Percentiles rank a stretch among this genome's conserved stretches.
These are phyloP conservation scores for Phytophthora kernoviae DNA, from an alignment of 352 stramenopile genomes.

Conservation along the genomic window DNA sequence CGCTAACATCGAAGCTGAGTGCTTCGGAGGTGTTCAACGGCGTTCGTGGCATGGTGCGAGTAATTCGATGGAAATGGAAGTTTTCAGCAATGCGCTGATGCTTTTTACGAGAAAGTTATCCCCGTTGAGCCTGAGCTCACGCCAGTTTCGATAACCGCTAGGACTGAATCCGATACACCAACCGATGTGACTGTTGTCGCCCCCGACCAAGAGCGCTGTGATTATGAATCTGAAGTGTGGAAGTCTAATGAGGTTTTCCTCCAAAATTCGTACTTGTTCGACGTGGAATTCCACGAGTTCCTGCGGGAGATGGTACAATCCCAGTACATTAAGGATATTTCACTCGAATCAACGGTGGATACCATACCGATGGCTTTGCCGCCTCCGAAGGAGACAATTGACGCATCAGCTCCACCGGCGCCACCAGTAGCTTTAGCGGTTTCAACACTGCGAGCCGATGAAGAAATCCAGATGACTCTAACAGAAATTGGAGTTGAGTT, in stretches of 20 bases:
- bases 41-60: slow-evolving; percentile 94
- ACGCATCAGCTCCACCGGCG: slow-evolving; percentile 20
- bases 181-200: slow-evolving; percentile 20
- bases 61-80: slow-evolving; percentile 97
- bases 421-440: slow-evolving; percentile 27
- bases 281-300: slow-evolving; percentile 96
- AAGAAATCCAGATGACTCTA: slow-evolving; percentile 70
- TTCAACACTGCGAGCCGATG: slow-evolving; percentile 34
- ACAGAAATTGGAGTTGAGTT: slow-evolving; percentile 87
- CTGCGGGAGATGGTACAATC: slow-evolving; percentile 89
- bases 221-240: slow-evolving; percentile 92
- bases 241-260: slow-evolving; percentile 95
- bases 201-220: slow-evolving; percentile 54
- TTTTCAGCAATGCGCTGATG: slow-evolving; percentile 99
- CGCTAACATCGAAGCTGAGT: slow-evolving; percentile 96
- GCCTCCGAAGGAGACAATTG: slow-evolving; percentile 12
- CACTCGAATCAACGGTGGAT: slow-evolving; percentile 13
- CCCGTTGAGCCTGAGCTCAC: slow-evolving; percentile 45
- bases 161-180: slow-evolving; percentile 11
- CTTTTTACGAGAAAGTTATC: slow-evolving; percentile 99
- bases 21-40: slow-evolving; percentile 97
- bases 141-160: slow-evolving; percentile 4
- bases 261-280: slow-evolving; percentile 96
- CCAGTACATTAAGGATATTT: slow-evolving; percentile 72
- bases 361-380: slow-evolving; percentile 26